phyloP scores from a whole-genome alignment of 208 protist genomes.

The Kentomonas sorsogonicus region DNA sequence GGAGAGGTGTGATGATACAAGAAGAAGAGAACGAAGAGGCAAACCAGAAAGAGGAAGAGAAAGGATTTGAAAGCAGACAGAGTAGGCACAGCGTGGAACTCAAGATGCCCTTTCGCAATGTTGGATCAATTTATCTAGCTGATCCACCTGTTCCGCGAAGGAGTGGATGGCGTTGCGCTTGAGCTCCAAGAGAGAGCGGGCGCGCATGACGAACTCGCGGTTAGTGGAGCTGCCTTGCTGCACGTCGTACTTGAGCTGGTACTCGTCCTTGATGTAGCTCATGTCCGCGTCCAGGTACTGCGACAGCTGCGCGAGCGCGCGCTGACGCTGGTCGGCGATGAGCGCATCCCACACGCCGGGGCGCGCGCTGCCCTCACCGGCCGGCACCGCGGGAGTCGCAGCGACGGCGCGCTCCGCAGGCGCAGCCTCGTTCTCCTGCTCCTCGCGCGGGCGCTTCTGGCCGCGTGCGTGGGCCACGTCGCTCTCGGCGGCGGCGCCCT shows the following conservation, averaged over 20 bases:
- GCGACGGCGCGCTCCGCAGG: too few species aligned
- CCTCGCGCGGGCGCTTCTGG: too few species aligned
- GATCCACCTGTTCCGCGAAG: slow-evolving; percentile 27
- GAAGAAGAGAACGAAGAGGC: too few species aligned
- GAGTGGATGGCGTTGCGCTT: slow-evolving; percentile 34
- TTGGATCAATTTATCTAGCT: slow-evolving; percentile 29
- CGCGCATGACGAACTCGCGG: slow-evolving; percentile 29
- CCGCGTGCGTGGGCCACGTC: too few species aligned
- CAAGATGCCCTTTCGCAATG: neutral
- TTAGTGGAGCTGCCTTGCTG: slow-evolving; percentile 28
- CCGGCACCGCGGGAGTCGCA: too few species aligned
- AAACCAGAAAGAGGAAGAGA: neutral
- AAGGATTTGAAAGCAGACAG: neutral
- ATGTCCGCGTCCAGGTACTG: slow-evolving; percentile 45
- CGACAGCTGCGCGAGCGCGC: slow-evolving; percentile 33
- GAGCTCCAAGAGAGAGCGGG: slow-evolving; percentile 16
- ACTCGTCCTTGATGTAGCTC: slow-evolving; percentile 54
- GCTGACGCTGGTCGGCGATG: slow-evolving; percentile 21
- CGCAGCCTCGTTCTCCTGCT: too few species aligned
- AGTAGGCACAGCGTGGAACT: too few species aligned
- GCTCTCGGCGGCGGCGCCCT: too few species aligned
- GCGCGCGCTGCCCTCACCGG: too few species aligned
- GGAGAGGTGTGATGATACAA: too few species aligned
- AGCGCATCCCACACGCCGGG: too few species aligned
- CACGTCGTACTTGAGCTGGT: slow-evolving; percentile 52